phyloP scores from a whole-genome alignment of 2,329 filamentous ascomycete species.

The Xylaria sp. region DNA sequence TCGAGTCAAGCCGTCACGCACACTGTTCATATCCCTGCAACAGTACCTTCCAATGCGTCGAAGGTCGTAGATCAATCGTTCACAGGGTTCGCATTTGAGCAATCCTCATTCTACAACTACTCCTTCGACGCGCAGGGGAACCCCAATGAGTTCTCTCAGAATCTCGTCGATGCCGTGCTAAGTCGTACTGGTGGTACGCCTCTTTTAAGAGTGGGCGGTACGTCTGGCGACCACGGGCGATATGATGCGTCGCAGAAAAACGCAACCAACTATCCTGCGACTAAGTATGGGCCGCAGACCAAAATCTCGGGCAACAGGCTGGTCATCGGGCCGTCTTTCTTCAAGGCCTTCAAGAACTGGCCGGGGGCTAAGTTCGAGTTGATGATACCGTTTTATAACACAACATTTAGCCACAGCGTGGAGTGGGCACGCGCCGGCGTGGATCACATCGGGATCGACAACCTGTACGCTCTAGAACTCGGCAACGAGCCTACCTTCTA shows the following conservation, averaged over 20 bases:
- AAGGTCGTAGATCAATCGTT: conserved; percentile 33
- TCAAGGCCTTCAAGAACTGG: conserved; percentile 37
- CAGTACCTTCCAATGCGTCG: conserved; percentile 17
- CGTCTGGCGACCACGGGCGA: conserved; percentile 32
- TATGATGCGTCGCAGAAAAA: conserved; percentile 33
- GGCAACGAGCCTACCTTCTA: conserved; percentile 38
- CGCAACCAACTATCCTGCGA: conserved; percentile 35
- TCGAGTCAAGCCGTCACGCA: conserved; percentile 13
- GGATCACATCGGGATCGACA: conserved; percentile 27
- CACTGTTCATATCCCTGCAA: conserved; percentile 20
- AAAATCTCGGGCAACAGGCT: conserved; percentile 22
- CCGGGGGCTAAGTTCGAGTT: conserved; percentile 34
- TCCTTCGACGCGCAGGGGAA: conserved; percentile 35
- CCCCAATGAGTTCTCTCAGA: conserved; percentile 35
- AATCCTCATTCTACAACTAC: conserved; percentile 36
- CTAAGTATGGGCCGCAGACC: conserved; percentile 23
- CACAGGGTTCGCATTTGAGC: conserved; percentile 36
- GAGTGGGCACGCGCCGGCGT: conserved; percentile 30
- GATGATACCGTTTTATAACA: conserved; percentile 34
- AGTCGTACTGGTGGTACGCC: conserved; percentile 34
- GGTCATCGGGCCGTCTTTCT: conserved; percentile 31
- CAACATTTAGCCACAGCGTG: conserved; percentile 27
- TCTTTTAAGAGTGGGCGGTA: conserved; percentile 36
- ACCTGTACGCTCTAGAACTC: conserved; percentile 32
- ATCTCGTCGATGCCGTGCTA: conserved; percentile 34